Evolutionary conservation across 129 eudicot genomes (phyloP), one percentile per base, ranked within the genome.

Genomic region (Flaveria sonorensis): DNA sequence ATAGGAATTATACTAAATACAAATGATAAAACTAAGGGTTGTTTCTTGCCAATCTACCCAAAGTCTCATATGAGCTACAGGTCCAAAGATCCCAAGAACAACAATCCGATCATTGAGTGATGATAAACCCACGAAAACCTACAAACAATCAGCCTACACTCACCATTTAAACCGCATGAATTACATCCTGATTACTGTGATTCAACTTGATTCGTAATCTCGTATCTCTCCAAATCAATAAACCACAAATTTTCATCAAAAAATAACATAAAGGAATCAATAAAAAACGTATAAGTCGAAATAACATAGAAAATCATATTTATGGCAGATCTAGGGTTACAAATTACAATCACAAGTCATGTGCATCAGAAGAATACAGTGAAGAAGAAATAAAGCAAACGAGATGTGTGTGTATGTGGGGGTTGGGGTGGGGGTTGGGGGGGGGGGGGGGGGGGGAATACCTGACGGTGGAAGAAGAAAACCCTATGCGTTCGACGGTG

Each of bases 401-500:
- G 30, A 14, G 26, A 24, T 14, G 10, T 36, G 40, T 6, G 6
- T n/a, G n/a, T n/a, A n/a, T n/a, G n/a, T 36, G 7, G 0, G 40
- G 5, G 40, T n/a, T 6, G 40, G 5, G 40, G 32, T 28, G 32
- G 32, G 1, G 32, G 32, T 24, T 14, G 5, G n/a, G n/a, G n/a
- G 39, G 15, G 57, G 68, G 19, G 40, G 70, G 20, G 71, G 61
- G 18, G 71, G 63, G 12, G 7, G 19, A 39, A 30, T 75, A 75
- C 79, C 79, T 47, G 79, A 75, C 57, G 72, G 72, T 75, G 72
- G 79, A 75, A 63, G 79, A 63, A 63, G 62, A 46, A 75, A 75
- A 47, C 79, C 79, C 63, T 62, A 13, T 21, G 53, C 28, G 32
- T 59, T 45, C 26, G 40, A 7, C 64, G 13, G 47, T 45, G 70